Percentiles rank a stretch among this genome's conserved stretches.
Evolutionary conservation across 169 alveolate genomes (phyloP).

Genomic region (Haemoproteus tartakovskyi): DNA sequence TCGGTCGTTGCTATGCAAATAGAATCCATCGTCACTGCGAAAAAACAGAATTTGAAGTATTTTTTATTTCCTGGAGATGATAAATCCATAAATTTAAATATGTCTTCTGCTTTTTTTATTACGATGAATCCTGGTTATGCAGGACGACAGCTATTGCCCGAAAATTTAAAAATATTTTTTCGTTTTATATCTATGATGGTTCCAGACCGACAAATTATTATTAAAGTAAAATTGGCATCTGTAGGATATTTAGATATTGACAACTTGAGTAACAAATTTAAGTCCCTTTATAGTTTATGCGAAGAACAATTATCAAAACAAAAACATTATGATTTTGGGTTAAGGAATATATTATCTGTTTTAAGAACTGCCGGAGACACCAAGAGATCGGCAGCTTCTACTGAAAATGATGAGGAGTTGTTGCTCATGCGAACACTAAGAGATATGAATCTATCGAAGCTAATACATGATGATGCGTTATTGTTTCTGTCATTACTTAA

Average conservation of each 20-base stretch:
- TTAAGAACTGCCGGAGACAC: slow-evolving; percentile 91
- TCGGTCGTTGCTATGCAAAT: slow-evolving; percentile 95
- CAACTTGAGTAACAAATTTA: slow-evolving; percentile 90
- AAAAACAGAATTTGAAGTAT: slow-evolving; percentile 77
- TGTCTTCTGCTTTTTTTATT: slow-evolving; percentile 93
- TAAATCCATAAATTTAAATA: slow-evolving; percentile 89
- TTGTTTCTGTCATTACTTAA: slow-evolving; percentile 90
- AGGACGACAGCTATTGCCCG: slow-evolving; percentile 96
- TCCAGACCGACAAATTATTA: slow-evolving; percentile 88
- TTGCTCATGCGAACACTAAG: slow-evolving; percentile 88
- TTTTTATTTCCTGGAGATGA: slow-evolving; percentile 80
- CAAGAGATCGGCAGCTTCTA: slow-evolving; percentile 91
- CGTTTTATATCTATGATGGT: slow-evolving; percentile 91
- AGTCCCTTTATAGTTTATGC: slow-evolving; percentile 93
- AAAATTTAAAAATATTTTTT: slow-evolving; percentile 91
- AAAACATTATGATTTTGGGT: slow-evolving; percentile 97
- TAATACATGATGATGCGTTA: slow-evolving; percentile 95
- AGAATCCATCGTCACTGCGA: slow-evolving; percentile 90
- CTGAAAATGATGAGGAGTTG: slow-evolving; percentile 78
- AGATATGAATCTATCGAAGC: slow-evolving; percentile 93
- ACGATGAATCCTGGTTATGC: slow-evolving; percentile 99
- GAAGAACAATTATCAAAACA: slow-evolving; percentile 90
- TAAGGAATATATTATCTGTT: slow-evolving; percentile 94
- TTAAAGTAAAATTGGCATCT: slow-evolving; percentile 92
- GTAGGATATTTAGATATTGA: slow-evolving; percentile 94